A percentile compares a stretch with the other conserved stretches of the same genome.
These are phyloP conservation scores for Wickerhamiella vanderwaltii DNA, from an alignment of 805 yeast species.

Conservation along the genomic window DNA sequence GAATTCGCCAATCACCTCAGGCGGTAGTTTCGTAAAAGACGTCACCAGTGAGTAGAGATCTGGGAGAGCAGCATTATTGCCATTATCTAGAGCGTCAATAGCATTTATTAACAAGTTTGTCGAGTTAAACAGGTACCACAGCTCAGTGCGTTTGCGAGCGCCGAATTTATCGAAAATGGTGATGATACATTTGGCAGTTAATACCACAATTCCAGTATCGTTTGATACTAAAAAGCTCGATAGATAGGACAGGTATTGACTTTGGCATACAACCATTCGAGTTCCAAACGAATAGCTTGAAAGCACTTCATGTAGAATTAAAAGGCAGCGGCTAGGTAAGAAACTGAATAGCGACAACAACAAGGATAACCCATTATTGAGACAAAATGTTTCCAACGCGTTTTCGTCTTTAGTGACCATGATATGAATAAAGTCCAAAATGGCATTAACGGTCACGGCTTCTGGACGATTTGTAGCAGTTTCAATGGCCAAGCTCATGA, in stretches of 20 bases:
- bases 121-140: constrained; percentile 20
- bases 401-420: constrained; percentile 14
- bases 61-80: constrained; percentile 10
- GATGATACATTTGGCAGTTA: constrained; percentile 12
- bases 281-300: not conserved
- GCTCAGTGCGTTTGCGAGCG: constrained; percentile 18
- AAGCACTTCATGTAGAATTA: not conserved
- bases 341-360: not conserved
- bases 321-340: constrained; percentile 3
- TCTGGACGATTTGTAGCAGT: not conserved
- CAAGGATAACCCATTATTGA: constrained; percentile 19
- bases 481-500: constrained; percentile 13
- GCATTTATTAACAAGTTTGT: constrained; percentile 14
- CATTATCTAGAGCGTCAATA: constrained; percentile 13
- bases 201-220: not conserved
- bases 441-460: constrained; percentile 7
- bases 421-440: constrained; percentile 15
- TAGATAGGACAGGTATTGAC: constrained; percentile 2
- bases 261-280: constrained; percentile 15
- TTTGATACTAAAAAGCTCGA: not conserved
- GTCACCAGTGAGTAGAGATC: constrained; percentile 16
- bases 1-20: constrained; percentile 29
- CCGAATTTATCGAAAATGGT: constrained; percentile 19
- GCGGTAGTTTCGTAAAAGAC: constrained; percentile 34
- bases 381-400: constrained; percentile 17